phyloP scores from a whole-genome alignment of 768 basidiomycete species.

The Ramaria sp. region DNA sequence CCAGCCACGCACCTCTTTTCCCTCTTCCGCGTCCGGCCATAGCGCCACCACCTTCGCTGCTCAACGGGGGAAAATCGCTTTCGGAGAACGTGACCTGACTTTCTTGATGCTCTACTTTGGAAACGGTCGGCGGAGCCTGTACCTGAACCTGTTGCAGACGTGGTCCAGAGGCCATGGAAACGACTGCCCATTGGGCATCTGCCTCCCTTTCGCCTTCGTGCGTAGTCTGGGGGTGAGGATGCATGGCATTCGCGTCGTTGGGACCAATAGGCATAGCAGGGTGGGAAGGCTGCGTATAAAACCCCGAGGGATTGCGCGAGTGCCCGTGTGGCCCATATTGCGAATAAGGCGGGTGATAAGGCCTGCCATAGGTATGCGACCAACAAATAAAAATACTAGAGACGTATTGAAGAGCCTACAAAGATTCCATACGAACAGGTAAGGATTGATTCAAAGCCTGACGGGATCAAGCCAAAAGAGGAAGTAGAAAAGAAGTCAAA shows the following conservation, averaged over 20 bases:
- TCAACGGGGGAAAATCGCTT: constrained; percentile 7
- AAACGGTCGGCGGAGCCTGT: not conserved
- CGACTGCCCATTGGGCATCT: not conserved
- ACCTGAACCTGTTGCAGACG: not conserved
- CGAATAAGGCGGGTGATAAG: not conserved
- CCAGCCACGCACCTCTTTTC: constrained; percentile 3
- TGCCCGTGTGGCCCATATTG: not conserved
- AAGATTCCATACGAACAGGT: not conserved
- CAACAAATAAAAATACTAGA: constrained; percentile 69
- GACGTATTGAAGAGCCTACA: constrained; percentile 57
- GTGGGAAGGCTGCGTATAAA: not conserved
- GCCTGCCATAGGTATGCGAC: constrained; percentile 38
- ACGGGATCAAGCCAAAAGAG: not conserved
- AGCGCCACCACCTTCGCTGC: not conserved
- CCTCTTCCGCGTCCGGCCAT: not conserved
- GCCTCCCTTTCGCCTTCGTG: not conserved
- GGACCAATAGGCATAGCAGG: not conserved
- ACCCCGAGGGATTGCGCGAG: not conserved
- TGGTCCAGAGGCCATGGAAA: not conserved
- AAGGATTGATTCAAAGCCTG: not conserved
- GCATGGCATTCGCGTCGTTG: not conserved
- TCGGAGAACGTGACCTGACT: constrained; percentile 3
- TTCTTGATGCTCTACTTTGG: not conserved
- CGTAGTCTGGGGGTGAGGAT: not conserved
- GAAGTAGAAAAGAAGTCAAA: constrained; percentile 1